These are phyloP conservation scores for Coriaria nepalensis DNA, from an alignment of 306 rosid species.

Conservation along the genomic window DNA sequence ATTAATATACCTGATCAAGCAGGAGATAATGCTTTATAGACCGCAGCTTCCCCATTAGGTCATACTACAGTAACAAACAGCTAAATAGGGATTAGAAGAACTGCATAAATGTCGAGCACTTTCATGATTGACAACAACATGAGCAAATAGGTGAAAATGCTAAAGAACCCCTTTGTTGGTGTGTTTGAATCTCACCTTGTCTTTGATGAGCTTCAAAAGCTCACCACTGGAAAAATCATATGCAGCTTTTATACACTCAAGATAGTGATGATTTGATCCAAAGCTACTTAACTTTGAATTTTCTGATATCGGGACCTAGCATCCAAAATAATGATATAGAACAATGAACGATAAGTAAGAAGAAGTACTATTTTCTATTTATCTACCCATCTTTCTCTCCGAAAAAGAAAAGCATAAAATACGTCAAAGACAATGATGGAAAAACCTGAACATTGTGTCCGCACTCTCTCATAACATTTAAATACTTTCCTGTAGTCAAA, in stretches of 20 bases:
- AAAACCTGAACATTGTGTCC: constrained; percentile 95
- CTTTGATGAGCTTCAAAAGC: constrained; percentile 84
- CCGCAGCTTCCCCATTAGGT: constrained; percentile 73
- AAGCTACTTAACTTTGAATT: constrained; percentile 64
- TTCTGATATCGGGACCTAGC: constrained; percentile 81
- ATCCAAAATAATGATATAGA: constrained; percentile 9
- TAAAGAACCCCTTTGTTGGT: too few relatives aligned
- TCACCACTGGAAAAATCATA: constrained; percentile 88
- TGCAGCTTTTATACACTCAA: constrained; percentile 89
- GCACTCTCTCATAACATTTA: constrained; percentile 96
- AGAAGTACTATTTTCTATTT: background rate
- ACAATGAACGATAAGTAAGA: too few relatives aligned
- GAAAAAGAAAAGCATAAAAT: constrained; percentile 7
- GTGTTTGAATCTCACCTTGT: constrained; percentile 61
- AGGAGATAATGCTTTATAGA: constrained; percentile 95
- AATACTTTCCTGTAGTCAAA: constrained; percentile 94
- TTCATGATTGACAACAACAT: background rate
- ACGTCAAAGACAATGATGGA: constrained; percentile 2
- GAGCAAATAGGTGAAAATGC: constrained; percentile 13
- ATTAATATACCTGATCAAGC: constrained; percentile 75
- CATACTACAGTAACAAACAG: constrained; percentile 52
- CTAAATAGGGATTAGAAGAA: constrained; percentile 17
- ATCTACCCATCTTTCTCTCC: too few relatives aligned
- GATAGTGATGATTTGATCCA: constrained; percentile 87
- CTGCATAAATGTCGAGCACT: background rate